Conservation (phyloP, 805 yeast species). For the Nakazawaea peltata region DNA sequence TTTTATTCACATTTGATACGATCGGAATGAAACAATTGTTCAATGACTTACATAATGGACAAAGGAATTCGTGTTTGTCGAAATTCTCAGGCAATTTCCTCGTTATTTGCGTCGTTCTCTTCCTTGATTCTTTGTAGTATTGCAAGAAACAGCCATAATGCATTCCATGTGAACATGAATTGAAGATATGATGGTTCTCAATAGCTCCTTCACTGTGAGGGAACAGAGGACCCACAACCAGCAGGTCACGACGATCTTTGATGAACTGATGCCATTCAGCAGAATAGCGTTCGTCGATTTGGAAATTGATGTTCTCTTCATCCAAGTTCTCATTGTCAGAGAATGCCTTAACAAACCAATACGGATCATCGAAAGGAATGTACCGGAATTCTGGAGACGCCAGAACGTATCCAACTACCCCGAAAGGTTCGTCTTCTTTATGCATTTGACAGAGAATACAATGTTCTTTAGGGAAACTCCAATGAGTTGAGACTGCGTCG, state of each 20-base stretch:
- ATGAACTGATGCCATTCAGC: slow-evolving; percentile 32
- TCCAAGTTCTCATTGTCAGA: slow-evolving; percentile 39
- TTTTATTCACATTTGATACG: slow-evolving; percentile 44
- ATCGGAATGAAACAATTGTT: slow-evolving; percentile 81
- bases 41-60: slow-evolving; percentile 87
- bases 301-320: slow-evolving; percentile 10
- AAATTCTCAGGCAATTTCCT: slow-evolving; percentile 44
- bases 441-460: slow-evolving; percentile 83
- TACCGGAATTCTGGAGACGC: slow-evolving; percentile 53
- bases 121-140: slow-evolving; percentile 47
- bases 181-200: slow-evolving; percentile 41
- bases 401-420: slow-evolving; percentile 58
- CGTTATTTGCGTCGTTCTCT: slow-evolving; percentile 64
- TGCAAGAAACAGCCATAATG: slow-evolving; percentile 72
- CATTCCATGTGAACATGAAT: slow-evolving; percentile 93
- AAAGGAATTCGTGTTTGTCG: slow-evolving; percentile 65
- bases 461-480: slow-evolving; percentile 67
- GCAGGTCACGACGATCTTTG: slow-evolving; percentile 24
- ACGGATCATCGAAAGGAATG: slow-evolving; percentile 54
- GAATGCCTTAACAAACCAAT: slow-evolving; percentile 61
- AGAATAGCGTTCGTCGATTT: background rate
- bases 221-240: slow-evolving; percentile 69
- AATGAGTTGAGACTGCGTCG: slow-evolving; percentile 27
- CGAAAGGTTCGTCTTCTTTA: slow-evolving; percentile 59
- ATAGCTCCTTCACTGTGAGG: slow-evolving; percentile 28